phyloP scores from a whole-genome alignment of 2,329 filamentous ascomycete genomes.

The Cladosporium phlei region DNA sequence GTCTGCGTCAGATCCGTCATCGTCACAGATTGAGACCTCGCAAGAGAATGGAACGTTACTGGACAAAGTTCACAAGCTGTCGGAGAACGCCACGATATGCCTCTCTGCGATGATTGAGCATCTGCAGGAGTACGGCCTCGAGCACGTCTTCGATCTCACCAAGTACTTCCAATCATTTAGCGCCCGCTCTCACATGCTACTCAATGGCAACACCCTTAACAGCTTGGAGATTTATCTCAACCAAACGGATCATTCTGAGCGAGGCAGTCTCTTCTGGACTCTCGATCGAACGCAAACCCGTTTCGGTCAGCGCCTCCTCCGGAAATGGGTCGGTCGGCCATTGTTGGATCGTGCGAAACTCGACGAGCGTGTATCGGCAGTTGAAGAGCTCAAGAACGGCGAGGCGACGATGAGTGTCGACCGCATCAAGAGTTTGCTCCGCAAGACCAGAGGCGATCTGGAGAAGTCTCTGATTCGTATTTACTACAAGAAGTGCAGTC shows the following conservation, averaged over 20 bases:
- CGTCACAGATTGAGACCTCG: constrained; percentile 40
- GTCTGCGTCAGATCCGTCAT: constrained; percentile 44
- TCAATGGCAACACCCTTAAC: constrained; percentile 90
- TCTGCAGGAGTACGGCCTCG: constrained; percentile 82
- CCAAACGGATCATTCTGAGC: constrained; percentile 76
- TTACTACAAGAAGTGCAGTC: constrained; percentile 93
- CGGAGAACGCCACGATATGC: constrained; percentile 83
- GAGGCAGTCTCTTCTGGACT: constrained; percentile 92
- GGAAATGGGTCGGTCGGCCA: constrained; percentile 93
- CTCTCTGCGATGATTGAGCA: constrained; percentile 95
- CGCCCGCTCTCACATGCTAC: constrained; percentile 86
- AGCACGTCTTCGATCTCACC: constrained; percentile 92
- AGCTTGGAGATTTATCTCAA: constrained; percentile 96
- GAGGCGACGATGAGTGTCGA: constrained; percentile 65
- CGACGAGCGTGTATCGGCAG: constrained; percentile 74
- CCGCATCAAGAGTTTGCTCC: constrained; percentile 66
- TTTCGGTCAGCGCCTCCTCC: constrained; percentile 79
- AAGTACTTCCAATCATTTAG: constrained; percentile 98
- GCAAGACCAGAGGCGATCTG: constrained; percentile 70
- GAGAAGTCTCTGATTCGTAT: constrained; percentile 92
- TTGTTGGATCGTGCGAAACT: constrained; percentile 70
- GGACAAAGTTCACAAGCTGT: constrained; percentile 78
- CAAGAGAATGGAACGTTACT: constrained; percentile 57
- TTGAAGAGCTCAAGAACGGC: constrained; percentile 75
- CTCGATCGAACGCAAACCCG: constrained; percentile 87